Base-by-base conservation (phyloP, 805 yeast species). In the Cyberlindnera japonica region DNA sequence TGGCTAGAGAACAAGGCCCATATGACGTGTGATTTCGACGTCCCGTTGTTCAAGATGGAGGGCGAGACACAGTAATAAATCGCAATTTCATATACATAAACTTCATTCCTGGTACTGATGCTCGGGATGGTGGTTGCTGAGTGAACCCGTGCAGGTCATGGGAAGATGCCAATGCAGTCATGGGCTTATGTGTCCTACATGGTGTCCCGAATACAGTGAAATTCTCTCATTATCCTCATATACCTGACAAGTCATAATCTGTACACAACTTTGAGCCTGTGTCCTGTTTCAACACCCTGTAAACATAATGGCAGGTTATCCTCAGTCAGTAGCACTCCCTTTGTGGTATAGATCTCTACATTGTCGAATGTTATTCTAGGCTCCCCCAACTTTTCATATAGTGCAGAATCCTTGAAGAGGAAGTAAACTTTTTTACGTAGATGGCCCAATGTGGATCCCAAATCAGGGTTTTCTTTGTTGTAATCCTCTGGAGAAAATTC, bases 401-500 rank as follows among this genome's bases (percentile, higher is more conserved):
- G 45, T 3, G 53, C 51, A 0, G 67, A 64, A 38, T 76, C 77
- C 42, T 71, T 68, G 50, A 83, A 74, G 45, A 84, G 67, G 29
- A 69, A 63, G 25, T 79, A 71, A 3, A 81, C 62, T 55, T 79
- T 82, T 2, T 59, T 49, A 46, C 88, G 72, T 40, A 88, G 67
- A 47, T 81, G 77, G 14, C 67, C 72, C 24, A 90, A 68, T 15
- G 81, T 75, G 9, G 90, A 77, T 1, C 95, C 95, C 37, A 69
- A 72, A 44, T 77, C 90, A 5, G 80, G 82, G 41, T 84, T 75
- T 45, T 74, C 74, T 49, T 62, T 43, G 24, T 58, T 45, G 55
- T 77, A 85, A 52, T 86, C 95, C 50, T 82, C 90, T 0, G 95
- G 93, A 22, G 85, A 77, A 60, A 86, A 86, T 56, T 85, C 95